Conservation (phyloP, 306 rosid genomes). For the Cicer yamashitae region DNA sequence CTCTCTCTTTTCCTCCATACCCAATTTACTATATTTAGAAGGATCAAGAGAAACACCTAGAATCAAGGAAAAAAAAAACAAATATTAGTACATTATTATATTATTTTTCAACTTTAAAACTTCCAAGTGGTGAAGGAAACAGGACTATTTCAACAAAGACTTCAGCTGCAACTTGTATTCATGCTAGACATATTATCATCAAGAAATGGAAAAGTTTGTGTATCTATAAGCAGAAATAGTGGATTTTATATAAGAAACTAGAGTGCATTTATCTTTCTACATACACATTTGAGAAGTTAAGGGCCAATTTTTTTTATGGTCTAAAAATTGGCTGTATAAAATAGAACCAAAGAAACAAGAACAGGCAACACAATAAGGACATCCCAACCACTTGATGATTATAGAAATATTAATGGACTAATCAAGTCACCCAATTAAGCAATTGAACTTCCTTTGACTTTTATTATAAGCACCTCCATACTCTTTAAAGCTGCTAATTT, state of each 20-base stretch:
- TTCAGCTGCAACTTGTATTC: conserved; percentile 27
- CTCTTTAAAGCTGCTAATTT: too few relatives aligned
- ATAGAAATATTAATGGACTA: too few relatives aligned
- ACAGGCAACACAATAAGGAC: too few relatives aligned
- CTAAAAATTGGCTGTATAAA: too few relatives aligned
- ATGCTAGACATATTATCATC: conserved; percentile 34
- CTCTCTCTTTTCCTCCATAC: conserved; percentile 84
- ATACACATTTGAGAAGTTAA: conserved; percentile 27
- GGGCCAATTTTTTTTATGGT: conserved; percentile 11
- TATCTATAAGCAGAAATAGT: conserved; percentile 27
- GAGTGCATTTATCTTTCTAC: conserved; percentile 39
- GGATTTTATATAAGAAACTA: conserved; percentile 32
- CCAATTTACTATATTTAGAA: conserved; percentile 68
- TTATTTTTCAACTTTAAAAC: conserved; percentile 22
- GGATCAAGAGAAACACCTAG: conserved; percentile 66
- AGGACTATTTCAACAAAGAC: conserved; percentile 39
- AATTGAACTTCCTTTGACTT: too few relatives aligned
- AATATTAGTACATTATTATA: conserved; percentile 36
- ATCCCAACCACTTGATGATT: too few relatives aligned
- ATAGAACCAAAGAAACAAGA: too few relatives aligned
- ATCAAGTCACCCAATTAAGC: too few relatives aligned
- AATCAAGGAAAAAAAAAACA: conserved; percentile 38
- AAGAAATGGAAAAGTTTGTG: conserved; percentile 27
- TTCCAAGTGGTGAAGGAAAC: conserved; percentile 19
- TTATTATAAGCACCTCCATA: too few relatives aligned